Evolutionary conservation across 306 rosid species (phyloP).

Genomic region (Citrullus colocynthis): DNA sequence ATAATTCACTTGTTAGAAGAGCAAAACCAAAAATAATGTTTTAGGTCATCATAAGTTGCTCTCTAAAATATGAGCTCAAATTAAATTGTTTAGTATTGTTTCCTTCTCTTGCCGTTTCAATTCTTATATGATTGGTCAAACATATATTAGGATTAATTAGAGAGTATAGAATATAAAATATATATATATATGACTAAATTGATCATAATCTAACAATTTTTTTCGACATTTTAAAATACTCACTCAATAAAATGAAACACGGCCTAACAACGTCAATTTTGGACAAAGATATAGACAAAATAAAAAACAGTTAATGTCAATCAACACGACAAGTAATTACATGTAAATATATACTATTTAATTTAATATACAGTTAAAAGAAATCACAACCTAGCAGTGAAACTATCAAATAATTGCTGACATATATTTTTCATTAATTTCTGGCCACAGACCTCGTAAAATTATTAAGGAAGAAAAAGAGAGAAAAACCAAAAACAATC

Average conservation of each 20-base stretch:
- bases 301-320: not conserved
- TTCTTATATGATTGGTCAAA: too few relatives aligned
- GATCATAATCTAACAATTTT: not conserved
- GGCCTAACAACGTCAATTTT: not conserved
- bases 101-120: not conserved
- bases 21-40: too few relatives aligned
- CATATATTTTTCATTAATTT: not conserved
- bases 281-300: not conserved
- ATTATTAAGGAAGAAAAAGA: not conserved
- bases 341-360: not conserved
- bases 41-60: too few relatives aligned
- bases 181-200: not conserved
- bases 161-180: not conserved
- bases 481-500: not conserved
- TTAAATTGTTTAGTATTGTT: not conserved
- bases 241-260: not conserved
- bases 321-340: not conserved
- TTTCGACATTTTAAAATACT: not conserved
- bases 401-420: not conserved
- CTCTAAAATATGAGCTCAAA: too few relatives aligned
- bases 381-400: not conserved
- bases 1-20: not conserved
- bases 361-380: not conserved
- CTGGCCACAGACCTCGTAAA: not conserved
- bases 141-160: not conserved